Percentiles rank a stretch among this genome's conserved stretches.
These are phyloP conservation scores for Sinapis alba DNA, from an alignment of 441 rosid genomes.

Conservation along the genomic window DNA sequence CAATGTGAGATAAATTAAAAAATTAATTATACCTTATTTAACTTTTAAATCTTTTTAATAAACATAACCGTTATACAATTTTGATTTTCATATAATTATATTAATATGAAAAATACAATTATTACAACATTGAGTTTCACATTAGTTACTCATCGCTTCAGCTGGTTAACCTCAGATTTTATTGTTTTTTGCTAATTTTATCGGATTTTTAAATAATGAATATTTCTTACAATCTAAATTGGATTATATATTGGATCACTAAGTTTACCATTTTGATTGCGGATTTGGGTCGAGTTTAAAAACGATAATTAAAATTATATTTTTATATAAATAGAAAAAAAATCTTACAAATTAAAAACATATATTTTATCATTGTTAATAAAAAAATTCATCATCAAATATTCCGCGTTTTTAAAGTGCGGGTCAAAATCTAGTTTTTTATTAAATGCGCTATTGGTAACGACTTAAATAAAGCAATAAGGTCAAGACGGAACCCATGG, in stretches of 20 bases:
- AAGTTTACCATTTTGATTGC: no score
- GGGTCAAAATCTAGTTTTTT: not conserved
- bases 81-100: no score
- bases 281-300: no score
- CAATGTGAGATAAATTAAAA: not conserved
- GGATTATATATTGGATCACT: no score
- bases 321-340: no score
- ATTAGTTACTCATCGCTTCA: not conserved
- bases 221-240: no score
- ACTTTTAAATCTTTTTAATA: not conserved
- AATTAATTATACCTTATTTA: not conserved
- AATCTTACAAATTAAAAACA: no score
- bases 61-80: not conserved
- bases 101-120: not conserved
- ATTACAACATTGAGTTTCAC: not conserved
- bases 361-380: no score
- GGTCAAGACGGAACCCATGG: not conserved
- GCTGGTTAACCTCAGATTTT: not conserved
- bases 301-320: no score
- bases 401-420: no score
- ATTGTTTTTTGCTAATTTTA: not conserved
- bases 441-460: not conserved
- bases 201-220: no score
- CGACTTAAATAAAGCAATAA: not conserved
- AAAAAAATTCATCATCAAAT: no score